phyloP scores from a whole-genome alignment of 768 basidiomycete genomes.

The Termitomyces sp. region DNA sequence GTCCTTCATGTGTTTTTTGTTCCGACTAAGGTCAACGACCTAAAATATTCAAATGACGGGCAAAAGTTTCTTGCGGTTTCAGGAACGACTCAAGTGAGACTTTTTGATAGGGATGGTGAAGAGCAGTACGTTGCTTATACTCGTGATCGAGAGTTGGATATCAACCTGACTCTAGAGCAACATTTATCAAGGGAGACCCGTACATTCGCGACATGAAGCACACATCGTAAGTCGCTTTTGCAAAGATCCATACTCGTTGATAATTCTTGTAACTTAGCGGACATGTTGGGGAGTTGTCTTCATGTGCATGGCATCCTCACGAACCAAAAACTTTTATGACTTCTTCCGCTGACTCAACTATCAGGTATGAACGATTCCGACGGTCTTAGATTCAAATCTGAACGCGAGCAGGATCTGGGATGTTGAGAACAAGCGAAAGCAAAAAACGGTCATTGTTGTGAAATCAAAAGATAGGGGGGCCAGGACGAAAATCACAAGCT shows the following conservation, averaged over 20 bases:
- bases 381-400: background rate
- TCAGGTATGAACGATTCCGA: slow-evolving; percentile 50
- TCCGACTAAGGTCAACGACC: slow-evolving; percentile 69
- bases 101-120: slow-evolving; percentile 91
- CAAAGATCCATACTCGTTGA: background rate
- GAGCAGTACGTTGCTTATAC: slow-evolving; percentile 61
- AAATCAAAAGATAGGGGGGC: slow-evolving; percentile 95
- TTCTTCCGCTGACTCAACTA: slow-evolving; percentile 91
- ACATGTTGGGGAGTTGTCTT: slow-evolving; percentile 87
- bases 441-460: slow-evolving; percentile 93
- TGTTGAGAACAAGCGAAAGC: slow-evolving; percentile 85
- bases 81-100: slow-evolving; percentile 80
- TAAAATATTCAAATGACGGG: slow-evolving; percentile 86
- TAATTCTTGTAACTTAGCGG: slow-evolving; percentile 47
- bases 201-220: slow-evolving; percentile 99
- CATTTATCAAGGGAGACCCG: slow-evolving; percentile 90
- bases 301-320: slow-evolving; percentile 92
- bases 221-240: slow-evolving; percentile 66
- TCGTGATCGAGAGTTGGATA: slow-evolving; percentile 22
- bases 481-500: slow-evolving; percentile 84
- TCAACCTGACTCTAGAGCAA: slow-evolving; percentile 58
- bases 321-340: slow-evolving; percentile 84
- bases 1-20: slow-evolving; percentile 1
- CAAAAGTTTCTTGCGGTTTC: slow-evolving; percentile 83
- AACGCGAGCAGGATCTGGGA: slow-evolving; percentile 78